These are phyloP conservation scores for Leccinum pseudoinsigne DNA, from an alignment of 1,284 basidiomycete genomes.

Conservation along the genomic window DNA sequence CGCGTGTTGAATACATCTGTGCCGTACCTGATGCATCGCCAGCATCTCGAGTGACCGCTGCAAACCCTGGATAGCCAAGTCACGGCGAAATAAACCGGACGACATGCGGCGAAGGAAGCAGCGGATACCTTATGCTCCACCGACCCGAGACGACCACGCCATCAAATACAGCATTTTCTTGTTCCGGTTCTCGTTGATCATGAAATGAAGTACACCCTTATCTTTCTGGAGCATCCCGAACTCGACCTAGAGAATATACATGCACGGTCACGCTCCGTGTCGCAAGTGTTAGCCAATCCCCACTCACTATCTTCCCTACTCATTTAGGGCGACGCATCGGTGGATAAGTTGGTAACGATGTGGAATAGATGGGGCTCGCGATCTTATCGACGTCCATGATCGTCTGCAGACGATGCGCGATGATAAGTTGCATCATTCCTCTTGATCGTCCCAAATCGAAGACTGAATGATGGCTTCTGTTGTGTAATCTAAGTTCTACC, in stretches of 20 bases:
- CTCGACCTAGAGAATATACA: slow-evolving; percentile 24
- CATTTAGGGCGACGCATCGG: slow-evolving; percentile 22
- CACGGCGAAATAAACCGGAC: neutral
- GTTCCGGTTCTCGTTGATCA: slow-evolving; percentile 47
- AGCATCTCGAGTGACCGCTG: slow-evolving; percentile 47
- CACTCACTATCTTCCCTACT: slow-evolving; percentile 36
- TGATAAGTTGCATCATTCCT: slow-evolving; percentile 61
- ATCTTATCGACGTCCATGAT: slow-evolving; percentile 67
- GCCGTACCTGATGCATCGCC: slow-evolving; percentile 40
- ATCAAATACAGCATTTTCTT: slow-evolving; percentile 34
- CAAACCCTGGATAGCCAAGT: slow-evolving; percentile 42
- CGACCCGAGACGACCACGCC: neutral
- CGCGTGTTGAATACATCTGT: neutral
- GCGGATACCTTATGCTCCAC: neutral
- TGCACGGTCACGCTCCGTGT: neutral
- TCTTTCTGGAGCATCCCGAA: slow-evolving; percentile 50
- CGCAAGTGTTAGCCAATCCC: slow-evolving; percentile 8
- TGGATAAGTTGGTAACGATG: slow-evolving; percentile 23
- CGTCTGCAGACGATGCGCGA: slow-evolving; percentile 71
- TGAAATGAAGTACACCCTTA: slow-evolving; percentile 44
- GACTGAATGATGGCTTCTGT: slow-evolving; percentile 33
- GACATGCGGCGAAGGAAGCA: neutral
- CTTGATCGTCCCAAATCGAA: slow-evolving; percentile 42
- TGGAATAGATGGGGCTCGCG: slow-evolving; percentile 21
- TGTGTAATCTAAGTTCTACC: slow-evolving; percentile 19